These are phyloP conservation scores for Sphenostylis stenocarpa DNA, from an alignment of 306 rosid genomes.

Conservation along the genomic window DNA sequence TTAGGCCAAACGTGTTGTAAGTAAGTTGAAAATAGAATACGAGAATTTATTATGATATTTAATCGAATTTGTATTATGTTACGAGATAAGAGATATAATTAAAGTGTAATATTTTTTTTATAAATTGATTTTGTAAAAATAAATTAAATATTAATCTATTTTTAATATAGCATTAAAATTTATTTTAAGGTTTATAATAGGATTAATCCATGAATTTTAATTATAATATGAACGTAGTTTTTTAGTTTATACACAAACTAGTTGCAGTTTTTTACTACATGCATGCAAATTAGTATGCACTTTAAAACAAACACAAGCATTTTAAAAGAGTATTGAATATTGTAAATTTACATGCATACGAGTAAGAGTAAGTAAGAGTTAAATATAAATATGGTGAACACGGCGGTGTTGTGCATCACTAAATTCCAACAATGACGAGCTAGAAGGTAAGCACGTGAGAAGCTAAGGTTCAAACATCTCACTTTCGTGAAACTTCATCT, in stretches of 20 bases:
- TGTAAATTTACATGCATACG: too few species aligned
- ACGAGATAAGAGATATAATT: too few species aligned
- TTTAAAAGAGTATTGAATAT: neutral
- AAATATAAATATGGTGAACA: neutral
- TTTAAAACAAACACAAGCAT: neutral
- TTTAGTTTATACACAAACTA: neutral
- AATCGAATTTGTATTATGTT: too few species aligned
- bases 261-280: neutral
- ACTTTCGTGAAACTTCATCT: neutral
- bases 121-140: too few species aligned
- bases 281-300: neutral
- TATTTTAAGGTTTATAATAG: too few species aligned
- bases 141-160: too few species aligned
- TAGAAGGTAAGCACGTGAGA: constrained; percentile 31
- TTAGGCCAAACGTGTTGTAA: neutral
- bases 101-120: too few species aligned
- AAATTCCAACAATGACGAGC: neutral
- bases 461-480: constrained; percentile 16
- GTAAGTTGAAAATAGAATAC: neutral
- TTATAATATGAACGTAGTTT: neutral
- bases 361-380: too few species aligned
- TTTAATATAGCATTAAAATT: too few species aligned
- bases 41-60: too few species aligned
- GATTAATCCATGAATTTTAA: too few species aligned
- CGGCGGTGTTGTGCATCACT: neutral